Evolutionary conservation across 2,329 filamentous ascomycete genomes (phyloP).

Genomic region (Raffaelea deltoideospora): DNA sequence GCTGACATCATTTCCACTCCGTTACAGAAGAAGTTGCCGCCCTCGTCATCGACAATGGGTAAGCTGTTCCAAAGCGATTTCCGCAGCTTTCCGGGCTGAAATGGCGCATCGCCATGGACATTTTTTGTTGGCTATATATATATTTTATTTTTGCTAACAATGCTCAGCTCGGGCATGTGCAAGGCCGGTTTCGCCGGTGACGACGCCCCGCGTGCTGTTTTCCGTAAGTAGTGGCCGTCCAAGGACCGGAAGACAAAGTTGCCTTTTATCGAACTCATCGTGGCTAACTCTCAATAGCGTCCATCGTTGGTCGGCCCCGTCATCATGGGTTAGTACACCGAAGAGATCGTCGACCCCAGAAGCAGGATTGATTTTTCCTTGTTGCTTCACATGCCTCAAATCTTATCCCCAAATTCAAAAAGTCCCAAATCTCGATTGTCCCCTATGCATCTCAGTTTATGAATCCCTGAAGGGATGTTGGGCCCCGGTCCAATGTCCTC

Average conservation of each 20-base stretch:
- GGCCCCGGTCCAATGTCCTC: no score
- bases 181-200: constrained; percentile 99
- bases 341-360: not conserved
- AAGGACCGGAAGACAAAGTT: no score
- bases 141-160: no score
- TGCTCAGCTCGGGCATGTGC: constrained; percentile 95
- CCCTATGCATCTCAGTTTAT: no score
- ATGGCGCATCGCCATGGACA: not conserved
- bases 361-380: not conserved
- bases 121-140: constrained; percentile 3
- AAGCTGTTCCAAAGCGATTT: no score
- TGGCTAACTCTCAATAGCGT: constrained; percentile 44
- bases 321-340: constrained; percentile 98
- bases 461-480: no score
- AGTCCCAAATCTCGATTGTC: no score
- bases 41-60: constrained; percentile 99
- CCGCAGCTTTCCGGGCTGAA: no score
- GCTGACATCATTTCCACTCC: constrained; percentile 13
- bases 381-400: not conserved
- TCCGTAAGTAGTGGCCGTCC: no score
- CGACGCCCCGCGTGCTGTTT: constrained; percentile 98
- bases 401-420: no score
- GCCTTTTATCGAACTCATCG: not conserved
- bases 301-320: constrained; percentile 98
- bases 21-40: constrained; percentile 95